Evolutionary conservation across 805 yeast genomes (phyloP).

Genomic region (Ogataea wickerhamii): DNA sequence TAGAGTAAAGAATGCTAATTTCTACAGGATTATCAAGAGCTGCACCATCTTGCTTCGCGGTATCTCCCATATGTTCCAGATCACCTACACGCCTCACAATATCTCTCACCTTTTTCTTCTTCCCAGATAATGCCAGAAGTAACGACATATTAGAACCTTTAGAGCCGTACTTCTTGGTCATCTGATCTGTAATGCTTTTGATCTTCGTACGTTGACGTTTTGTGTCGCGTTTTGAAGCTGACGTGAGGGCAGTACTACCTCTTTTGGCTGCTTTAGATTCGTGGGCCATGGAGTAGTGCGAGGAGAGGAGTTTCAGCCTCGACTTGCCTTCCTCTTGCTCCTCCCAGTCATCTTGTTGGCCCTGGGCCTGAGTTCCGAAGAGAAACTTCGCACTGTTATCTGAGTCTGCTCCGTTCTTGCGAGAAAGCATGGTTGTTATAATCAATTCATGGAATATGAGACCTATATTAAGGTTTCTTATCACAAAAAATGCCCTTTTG

Average conservation of each 20-base stretch:
- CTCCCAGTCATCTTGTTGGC: constrained; percentile 21
- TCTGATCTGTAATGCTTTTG: constrained; percentile 25
- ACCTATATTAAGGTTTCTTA: too few relatives aligned
- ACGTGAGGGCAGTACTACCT: not conserved
- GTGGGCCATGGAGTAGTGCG: constrained; percentile 9
- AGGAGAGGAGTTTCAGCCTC: constrained; percentile 5
- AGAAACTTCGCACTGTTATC: constrained; percentile 4
- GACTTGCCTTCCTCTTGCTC: constrained; percentile 8
- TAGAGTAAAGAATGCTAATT: constrained; percentile 22
- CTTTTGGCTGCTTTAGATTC: constrained; percentile 1
- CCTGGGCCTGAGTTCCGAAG: constrained; percentile 25
- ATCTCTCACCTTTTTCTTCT: constrained; percentile 29
- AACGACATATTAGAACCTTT: constrained; percentile 15
- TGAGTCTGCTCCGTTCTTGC: not conserved
- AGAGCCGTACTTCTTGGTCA: constrained; percentile 20
- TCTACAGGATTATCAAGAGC: constrained; percentile 3
- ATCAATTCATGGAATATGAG: too few relatives aligned
- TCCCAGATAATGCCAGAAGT: constrained; percentile 29
- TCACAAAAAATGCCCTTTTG: too few relatives aligned
- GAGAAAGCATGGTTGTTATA: too few relatives aligned
- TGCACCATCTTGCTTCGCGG: not conserved
- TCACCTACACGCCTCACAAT: constrained; percentile 22
- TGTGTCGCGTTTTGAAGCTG: not conserved
- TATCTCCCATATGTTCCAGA: constrained; percentile 11
- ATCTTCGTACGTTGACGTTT: constrained; percentile 5